Percentiles rank a stretch among this genome's conserved stretches.
These are phyloP conservation scores for Austroboletus niveus DNA, from an alignment of 1,284 basidiomycete species.

Conservation along the genomic window DNA sequence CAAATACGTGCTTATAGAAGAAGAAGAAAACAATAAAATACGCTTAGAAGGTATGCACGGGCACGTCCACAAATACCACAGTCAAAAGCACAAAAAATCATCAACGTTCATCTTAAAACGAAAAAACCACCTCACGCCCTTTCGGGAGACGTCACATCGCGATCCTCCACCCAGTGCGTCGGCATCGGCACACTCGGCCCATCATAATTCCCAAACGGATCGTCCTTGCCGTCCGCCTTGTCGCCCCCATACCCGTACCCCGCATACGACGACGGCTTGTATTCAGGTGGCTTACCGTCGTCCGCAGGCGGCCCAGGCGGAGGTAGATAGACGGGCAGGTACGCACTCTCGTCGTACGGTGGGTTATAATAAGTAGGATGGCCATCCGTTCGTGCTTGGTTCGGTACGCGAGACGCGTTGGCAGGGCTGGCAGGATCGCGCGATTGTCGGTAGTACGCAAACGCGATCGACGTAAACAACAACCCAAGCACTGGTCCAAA, in stretches of 20 bases:
- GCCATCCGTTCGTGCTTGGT: conserved; percentile 23
- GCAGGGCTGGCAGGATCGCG: conserved; percentile 54
- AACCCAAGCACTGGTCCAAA: conserved; percentile 44
- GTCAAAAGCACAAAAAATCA: no score
- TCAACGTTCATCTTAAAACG: no score
- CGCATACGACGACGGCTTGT: conserved; percentile 21
- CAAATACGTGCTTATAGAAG: no score
- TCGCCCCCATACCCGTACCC: conserved; percentile 6
- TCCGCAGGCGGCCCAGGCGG: conserved; percentile 24
- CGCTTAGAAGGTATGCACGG: no score
- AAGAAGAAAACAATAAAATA: no score
- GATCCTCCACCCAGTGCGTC: conserved; percentile 35
- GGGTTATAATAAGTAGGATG: conserved; percentile 42
- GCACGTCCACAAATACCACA: no score
- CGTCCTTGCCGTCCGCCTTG: conserved; percentile 27
- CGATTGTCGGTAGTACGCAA: conserved; percentile 69
- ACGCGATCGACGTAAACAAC: conserved; percentile 60
- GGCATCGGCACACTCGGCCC: conserved; percentile 33
- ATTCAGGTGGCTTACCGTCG: conserved; percentile 31
- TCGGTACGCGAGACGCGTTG: conserved; percentile 36
- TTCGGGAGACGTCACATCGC: conserved; percentile 15
- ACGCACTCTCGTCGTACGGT: conserved; percentile 34
- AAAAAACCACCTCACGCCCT: conserved; percentile 7
- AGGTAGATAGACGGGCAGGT: conserved; percentile 30
- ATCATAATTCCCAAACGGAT: conserved; percentile 31